These are phyloP conservation scores for Heliophila coronopifolia DNA, from an alignment of 441 rosid species.

Conservation along the genomic window DNA sequence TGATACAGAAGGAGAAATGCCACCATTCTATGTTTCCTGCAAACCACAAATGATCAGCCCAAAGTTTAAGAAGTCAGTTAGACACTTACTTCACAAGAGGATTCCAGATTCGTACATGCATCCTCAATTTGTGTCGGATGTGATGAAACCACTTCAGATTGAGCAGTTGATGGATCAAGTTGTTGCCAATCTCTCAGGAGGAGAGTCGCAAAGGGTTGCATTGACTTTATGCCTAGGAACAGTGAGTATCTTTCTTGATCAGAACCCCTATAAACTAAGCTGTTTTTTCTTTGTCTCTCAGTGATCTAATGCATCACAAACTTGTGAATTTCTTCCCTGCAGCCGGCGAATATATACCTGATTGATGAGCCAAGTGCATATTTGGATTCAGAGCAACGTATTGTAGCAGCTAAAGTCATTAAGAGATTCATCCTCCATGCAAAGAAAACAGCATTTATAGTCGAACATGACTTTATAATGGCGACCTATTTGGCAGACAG, in stretches of 20 bases:
- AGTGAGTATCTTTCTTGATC: conserved; percentile 49
- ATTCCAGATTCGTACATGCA: conserved; percentile 85
- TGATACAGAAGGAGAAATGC: conserved; percentile 67
- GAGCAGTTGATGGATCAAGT: conserved; percentile 96
- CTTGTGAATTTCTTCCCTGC: conserved; percentile 31
- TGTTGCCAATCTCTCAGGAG: conserved; percentile 90
- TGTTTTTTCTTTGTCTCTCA: background rate
- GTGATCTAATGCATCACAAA: conserved; percentile 16
- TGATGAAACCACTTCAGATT: conserved; percentile 93
- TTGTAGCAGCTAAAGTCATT: conserved; percentile 89
- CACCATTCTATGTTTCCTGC: conserved; percentile 90
- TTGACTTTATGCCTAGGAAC: conserved; percentile 90
- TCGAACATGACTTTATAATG: conserved; percentile 97
- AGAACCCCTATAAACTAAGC: no score
- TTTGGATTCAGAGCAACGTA: conserved; percentile 97
- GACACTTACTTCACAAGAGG: conserved; percentile 70
- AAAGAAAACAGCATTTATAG: conserved; percentile 92
- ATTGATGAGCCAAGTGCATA: conserved; percentile 97
- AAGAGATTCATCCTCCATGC: conserved; percentile 94
- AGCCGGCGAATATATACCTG: conserved; percentile 96
- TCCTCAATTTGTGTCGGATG: conserved; percentile 94
- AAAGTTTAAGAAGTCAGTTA: conserved; percentile 59
- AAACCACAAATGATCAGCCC: conserved; percentile 96
- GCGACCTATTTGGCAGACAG: conserved; percentile 88
- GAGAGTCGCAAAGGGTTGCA: conserved; percentile 97